Base-by-base conservation (phyloP, 2,329 filamentous ascomycete species). In the Ceratocystis alfenasii region DNA sequence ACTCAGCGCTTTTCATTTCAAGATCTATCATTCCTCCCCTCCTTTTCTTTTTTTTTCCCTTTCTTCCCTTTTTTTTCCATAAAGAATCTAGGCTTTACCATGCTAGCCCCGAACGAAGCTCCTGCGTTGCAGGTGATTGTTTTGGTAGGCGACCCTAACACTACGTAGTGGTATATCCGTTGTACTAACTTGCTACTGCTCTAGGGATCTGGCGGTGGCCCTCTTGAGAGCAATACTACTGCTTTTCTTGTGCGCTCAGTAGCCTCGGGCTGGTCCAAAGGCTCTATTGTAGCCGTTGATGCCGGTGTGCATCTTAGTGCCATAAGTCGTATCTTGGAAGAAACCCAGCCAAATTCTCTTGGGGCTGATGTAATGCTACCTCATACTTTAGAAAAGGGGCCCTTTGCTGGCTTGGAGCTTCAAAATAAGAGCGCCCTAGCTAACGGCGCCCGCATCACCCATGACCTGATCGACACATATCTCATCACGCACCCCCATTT, bases 401-500 rank as follows among this genome's bases (percentile, higher is more conserved):
- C 93, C 0, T 96, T 99, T 75, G 80, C 86, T 17, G 92, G 92
- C 0, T 78, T 96, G 20, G 80, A 85, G 65, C 77, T 96, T 41
- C 87, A 87, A 0, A 79, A 85, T 70, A 76, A 80, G 53, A 87
- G 83, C 0, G 79, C 89, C 0, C 79, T 83, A 59, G 87, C 89
- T 61, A 97, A 96, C 74, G 92, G 91, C 1, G 82, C 88, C 2
- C 82, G 95, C 73, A 80, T 99, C 62, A 86, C 92, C 53, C 83
- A 87, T 65, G 83, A 87, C 66, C 83, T 96, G 61, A 83, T 99
- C 66, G 90, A 93, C 59, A 88, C 90, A 0, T 94, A 93, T 72
- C 83, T 97, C 68, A 90, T 99, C 71, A 99, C 93, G 0, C 94
- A 99, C 74, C 90, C 94, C n/a, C 94, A 99, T 76, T 81, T 99